Conservation (phyloP, 495 filamentous ascomycete genomes). For the Tuber calosporum region DNA sequence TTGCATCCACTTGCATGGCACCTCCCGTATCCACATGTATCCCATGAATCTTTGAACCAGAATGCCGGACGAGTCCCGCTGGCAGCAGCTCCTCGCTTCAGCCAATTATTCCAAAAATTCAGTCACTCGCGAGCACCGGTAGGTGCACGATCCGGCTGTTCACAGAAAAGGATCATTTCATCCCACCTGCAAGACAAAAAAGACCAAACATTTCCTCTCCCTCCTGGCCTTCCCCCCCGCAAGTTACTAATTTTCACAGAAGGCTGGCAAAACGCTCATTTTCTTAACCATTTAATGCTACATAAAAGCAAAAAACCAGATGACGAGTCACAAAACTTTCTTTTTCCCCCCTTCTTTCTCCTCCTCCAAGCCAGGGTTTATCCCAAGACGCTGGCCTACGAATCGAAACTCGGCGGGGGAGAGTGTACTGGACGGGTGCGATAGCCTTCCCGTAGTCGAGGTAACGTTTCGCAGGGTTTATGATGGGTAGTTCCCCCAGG, state of each 20-base stretch:
- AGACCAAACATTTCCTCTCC: neutral
- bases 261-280: neutral
- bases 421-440: neutral
- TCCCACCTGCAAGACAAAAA: neutral
- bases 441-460: neutral
- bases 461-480: slow-evolving; percentile 3
- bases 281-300: neutral
- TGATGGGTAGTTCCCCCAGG: neutral
- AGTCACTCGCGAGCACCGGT: neutral
- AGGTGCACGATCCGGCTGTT: neutral
- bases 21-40: neutral
- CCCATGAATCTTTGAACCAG: neutral
- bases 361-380: neutral
- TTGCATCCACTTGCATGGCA: neutral
- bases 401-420: neutral
- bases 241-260: neutral
- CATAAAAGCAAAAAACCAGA: neutral
- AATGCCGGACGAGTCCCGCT: neutral
- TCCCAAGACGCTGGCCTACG: neutral
- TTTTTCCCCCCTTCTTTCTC: neutral
- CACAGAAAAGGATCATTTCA: neutral
- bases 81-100: neutral
- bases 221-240: neutral
- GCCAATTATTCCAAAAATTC: neutral
- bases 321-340: neutral